phyloP scores from a whole-genome alignment of 2,329 filamentous ascomycete genomes.

The Aspergillus neoniger region DNA sequence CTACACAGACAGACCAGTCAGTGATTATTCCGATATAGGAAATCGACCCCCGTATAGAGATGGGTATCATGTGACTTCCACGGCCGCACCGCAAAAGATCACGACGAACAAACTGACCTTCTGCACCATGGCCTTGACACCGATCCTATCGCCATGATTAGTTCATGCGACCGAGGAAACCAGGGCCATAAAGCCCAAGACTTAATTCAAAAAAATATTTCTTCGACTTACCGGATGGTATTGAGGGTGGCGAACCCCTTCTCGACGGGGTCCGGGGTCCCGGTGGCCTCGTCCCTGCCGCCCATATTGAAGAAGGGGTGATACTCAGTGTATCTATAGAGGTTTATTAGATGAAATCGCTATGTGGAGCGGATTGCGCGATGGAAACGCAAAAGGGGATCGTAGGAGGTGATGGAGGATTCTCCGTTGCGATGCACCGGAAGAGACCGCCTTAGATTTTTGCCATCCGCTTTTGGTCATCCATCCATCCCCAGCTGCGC shows the following conservation, averaged over 20 bases:
- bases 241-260: conserved; percentile 83
- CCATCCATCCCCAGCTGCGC: conserved; percentile 6
- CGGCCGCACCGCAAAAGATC: conserved; percentile 20
- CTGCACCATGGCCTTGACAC: conserved; percentile 67
- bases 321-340: conserved; percentile 2
- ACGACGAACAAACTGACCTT: conserved; percentile 57
- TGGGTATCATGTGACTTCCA: conserved; percentile 34
- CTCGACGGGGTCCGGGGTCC: conserved; percentile 63
- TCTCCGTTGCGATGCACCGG: conserved; percentile 14
- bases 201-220: conserved; percentile 11
- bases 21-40: neutral
- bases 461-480: conserved; percentile 20
- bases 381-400: conserved; percentile 15
- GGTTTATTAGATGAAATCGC: conserved; percentile 12
- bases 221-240: conserved; percentile 68
- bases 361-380: conserved; percentile 11
- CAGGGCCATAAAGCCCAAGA: conserved; percentile 1
- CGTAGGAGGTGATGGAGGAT: conserved; percentile 19
- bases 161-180: conserved; percentile 40
- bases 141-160: conserved; percentile 55
- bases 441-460: conserved; percentile 26
- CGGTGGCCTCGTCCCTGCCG: conserved; percentile 56
- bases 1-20: conserved; percentile 38
- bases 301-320: conserved; percentile 48
- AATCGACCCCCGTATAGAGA: neutral